Base-by-base conservation (phyloP, 2,329 filamentous ascomycete species). In the Monosporascus sp. region DNA sequence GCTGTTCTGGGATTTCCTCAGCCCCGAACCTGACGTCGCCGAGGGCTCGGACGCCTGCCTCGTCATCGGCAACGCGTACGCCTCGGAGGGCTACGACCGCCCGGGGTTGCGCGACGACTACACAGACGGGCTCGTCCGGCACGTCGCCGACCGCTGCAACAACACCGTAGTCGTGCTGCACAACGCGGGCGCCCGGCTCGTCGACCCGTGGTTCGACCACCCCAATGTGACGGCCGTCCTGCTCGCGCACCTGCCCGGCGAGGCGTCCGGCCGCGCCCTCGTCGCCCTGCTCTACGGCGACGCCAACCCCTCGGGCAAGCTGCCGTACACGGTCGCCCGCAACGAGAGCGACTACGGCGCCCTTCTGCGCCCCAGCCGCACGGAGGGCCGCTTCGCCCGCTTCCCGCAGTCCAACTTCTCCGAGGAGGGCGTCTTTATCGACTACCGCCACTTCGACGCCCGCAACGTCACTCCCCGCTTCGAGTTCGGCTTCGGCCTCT, bases 11-110 rank as follows among this genome's bases (percentile, higher is more conserved):
- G 85, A 88, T 63, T 80, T 85, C 56, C 65, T 66, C 17, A 75
- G 69, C 1, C 63, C 65, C 1, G 66, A 73, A 1, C 82, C 84
- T 0, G 60, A 68, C 6, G 78, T 86, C 7, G 72, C 78, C 48
- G 65, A 72, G 2, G 68, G 58, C 4, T 75, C 78, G 1, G 79
- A 91, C 61, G 77, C 89, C 7, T 94, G 90, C 58, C 69, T 87
- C 2, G 81, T 87, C 0, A 81, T 87, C 58, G 79, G 82, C 59
- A 88, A 88, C 63, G 80, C 77, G 7, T 89, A 87, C 68, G 82
- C 87, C 1, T 84, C 87, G 1, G 91, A 96, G 69, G 88, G 86
- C 1, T 87, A 79, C 58, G 78, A 89, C 54, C 77, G 83, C 47
- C 73, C 80, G 0, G 77, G 76, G 7, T 73, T 89, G 41, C 77